Conservation (phyloP, 1,284 basidiomycete genomes). For the Mycena citricolor region DNA sequence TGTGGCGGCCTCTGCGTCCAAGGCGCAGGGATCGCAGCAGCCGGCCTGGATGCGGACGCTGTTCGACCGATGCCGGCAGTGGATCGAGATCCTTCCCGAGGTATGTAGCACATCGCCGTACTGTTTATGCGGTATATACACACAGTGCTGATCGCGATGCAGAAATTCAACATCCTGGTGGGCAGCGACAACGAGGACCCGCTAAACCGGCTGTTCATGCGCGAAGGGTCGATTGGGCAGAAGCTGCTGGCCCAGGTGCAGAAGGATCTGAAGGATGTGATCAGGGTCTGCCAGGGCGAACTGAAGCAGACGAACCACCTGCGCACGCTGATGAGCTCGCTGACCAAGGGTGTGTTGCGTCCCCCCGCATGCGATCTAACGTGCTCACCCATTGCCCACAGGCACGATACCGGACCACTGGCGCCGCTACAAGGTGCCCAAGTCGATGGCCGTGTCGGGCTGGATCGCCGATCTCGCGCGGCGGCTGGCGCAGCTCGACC, state of each 20-base stretch:
- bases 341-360: constrained; percentile 74
- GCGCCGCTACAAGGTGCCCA: constrained; percentile 86
- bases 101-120: constrained; percentile 42
- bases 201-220: constrained; percentile 81
- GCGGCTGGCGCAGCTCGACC: constrained; percentile 78
- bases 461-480: constrained; percentile 84
- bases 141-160: too few species aligned
- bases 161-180: constrained; percentile 64
- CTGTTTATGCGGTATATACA: too few species aligned
- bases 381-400: constrained; percentile 31
- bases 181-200: constrained; percentile 79
- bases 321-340: constrained; percentile 80
- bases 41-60: constrained; percentile 93
- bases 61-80: constrained; percentile 78
- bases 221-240: constrained; percentile 82
- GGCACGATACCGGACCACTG: constrained; percentile 87
- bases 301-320: constrained; percentile 95
- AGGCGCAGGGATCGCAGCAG: constrained; percentile 66
- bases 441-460: constrained; percentile 75
- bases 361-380: constrained; percentile 7
- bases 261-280: constrained; percentile 78
- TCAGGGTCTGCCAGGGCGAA: constrained; percentile 82
- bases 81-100: constrained; percentile 74
- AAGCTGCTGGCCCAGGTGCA: constrained; percentile 77
- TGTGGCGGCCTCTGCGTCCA: constrained; percentile 48